Conservation (phyloP, 345 rosid genomes). For the Rhodamnia rubescens region DNA sequence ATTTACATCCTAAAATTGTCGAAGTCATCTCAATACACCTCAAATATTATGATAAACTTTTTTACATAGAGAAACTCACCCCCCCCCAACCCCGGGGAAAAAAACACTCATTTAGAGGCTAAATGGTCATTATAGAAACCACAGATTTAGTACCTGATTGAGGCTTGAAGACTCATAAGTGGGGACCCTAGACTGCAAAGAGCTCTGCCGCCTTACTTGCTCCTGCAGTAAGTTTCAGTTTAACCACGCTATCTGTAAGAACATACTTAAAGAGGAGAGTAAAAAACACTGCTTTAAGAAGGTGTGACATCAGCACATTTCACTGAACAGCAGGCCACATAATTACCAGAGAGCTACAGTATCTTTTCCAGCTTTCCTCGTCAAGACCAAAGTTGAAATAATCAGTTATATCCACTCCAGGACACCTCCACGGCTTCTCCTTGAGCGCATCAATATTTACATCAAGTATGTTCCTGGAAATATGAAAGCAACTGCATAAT, state of each 20-base stretch:
- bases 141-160: constrained; percentile 10
- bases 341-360: constrained; percentile 48
- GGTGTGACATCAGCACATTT: background rate
- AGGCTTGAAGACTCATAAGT: constrained; percentile 5
- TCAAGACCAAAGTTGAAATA: constrained; percentile 64
- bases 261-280: background rate
- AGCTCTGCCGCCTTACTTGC: constrained; percentile 9
- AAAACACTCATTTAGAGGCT: background rate
- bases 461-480: constrained; percentile 40
- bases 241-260: background rate
- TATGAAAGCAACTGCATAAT: background rate
- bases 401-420: constrained; percentile 35
- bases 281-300: background rate
- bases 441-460: constrained; percentile 33
- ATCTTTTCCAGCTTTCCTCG: constrained; percentile 58
- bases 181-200: constrained; percentile 4
- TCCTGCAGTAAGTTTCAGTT: constrained; percentile 16
- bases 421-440: constrained; percentile 56
- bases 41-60: background rate
- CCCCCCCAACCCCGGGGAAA: too few relatives aligned
- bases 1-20: background rate
- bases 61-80: background rate
- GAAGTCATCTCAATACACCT: background rate
- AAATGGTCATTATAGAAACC: background rate
- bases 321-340: background rate